Evolutionary conservation across 306 rosid genomes (phyloP), one percentile per base, ranked within the genome.

Genomic region (Luffa acutangula): DNA sequence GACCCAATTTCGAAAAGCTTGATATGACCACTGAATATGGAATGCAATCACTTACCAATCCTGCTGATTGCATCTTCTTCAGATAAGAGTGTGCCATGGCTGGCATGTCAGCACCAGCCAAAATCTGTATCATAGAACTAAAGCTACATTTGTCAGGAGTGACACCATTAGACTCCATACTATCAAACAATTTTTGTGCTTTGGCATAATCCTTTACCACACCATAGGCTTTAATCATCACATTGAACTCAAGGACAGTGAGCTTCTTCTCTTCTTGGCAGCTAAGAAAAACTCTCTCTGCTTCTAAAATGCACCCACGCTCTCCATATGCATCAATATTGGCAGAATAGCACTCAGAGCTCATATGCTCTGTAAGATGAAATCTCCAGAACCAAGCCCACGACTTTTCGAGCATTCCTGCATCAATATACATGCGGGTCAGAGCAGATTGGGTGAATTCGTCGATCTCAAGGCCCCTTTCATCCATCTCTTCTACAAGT

Each of bases 141-240:
- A 81, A 93, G 86, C 90, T 93, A 84, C 86, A 93, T 77, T 81
- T 87, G 83, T 93, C 89, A 0, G 96, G 92, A 83, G 79, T 81
- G 65, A 91, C 67, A 37, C 85, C 90, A 81, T 79, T 81, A 75
- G 53, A 75, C 60, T 74, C 83, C 97, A 93, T 93, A 59, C 81
- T 77, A 81, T 93, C 93, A 85, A 91, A 93, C 82, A 88, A 43
- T 17, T 83, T 76, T 46, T 91, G 91, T 36, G 92, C 97, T 84
- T 81, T 82, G 62, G 62, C 86, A 66, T 87, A 88, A 48, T 82
- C 82, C 76, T 86, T 85, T 25, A 88, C 97, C 64, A 91, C 70
- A 48, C 98, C 98, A 81, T 87, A 93, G 77, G 98, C 94, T 78
- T 93, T 93, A 71, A 91, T 91, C 97, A 94, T 89, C 91, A 94